Evolutionary conservation across 106 monocot species (phyloP).

Genomic region (Hemerocallis citrina): DNA sequence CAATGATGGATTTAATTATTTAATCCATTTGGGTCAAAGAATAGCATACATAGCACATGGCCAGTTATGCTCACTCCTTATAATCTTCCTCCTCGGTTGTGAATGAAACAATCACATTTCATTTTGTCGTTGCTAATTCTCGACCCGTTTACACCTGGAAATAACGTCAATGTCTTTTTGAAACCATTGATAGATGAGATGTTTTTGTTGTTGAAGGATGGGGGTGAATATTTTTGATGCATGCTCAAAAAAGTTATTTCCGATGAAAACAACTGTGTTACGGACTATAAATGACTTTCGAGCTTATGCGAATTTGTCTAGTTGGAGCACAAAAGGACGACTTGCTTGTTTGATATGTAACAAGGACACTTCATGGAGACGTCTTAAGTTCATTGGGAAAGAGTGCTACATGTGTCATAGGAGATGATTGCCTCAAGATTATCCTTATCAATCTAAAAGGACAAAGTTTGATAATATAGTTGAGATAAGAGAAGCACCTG

Average conservation of each 20-base stretch:
- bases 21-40: background rate
- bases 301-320: constrained; percentile 12
- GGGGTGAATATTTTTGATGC: constrained; percentile 8
- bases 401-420: constrained; percentile 22
- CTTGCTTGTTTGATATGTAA: constrained; percentile 9
- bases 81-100: background rate
- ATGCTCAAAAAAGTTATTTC: constrained; percentile 2
- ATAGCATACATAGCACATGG: background rate
- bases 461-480: constrained; percentile 5
- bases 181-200: too few relatives aligned
- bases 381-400: constrained; percentile 3
- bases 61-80: background rate
- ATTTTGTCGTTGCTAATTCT: constrained; percentile 4
- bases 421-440: background rate
- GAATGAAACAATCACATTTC: background rate
- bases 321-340: constrained; percentile 17
- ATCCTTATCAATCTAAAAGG: background rate
- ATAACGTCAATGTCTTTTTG: constrained; percentile 5
- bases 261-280: constrained; percentile 10
- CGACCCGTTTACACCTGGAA: background rate
- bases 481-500: background rate
- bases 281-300: constrained; percentile 25
- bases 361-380: background rate
- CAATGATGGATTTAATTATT: constrained; percentile 8
- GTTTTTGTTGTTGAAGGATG: too few relatives aligned